Percentiles rank a stretch among this genome's conserved stretches.
Conservation (phyloP, 345 rosid species). For the Balakata baccata region DNA sequence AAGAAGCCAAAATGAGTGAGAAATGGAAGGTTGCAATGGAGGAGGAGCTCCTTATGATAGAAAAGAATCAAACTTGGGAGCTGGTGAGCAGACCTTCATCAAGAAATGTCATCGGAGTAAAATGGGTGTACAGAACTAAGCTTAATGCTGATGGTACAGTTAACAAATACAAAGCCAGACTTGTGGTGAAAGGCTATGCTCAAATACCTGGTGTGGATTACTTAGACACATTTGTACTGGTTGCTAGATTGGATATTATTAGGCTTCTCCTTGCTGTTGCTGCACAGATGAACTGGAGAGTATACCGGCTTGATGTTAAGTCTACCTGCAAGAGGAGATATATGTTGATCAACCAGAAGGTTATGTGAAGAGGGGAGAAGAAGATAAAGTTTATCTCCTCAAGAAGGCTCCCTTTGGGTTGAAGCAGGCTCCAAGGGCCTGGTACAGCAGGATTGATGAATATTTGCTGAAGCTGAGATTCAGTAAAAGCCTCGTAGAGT, state of each 20-base stretch:
- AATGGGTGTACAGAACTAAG: not conserved
- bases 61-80: not conserved
- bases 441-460: no score
- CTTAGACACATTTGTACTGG: not conserved
- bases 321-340: not conserved
- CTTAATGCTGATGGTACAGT: not conserved
- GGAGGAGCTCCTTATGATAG: not conserved
- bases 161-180: not conserved
- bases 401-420: not conserved
- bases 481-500: no score
- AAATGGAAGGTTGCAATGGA: not conserved
- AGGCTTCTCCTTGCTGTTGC: not conserved
- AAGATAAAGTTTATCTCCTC: not conserved
- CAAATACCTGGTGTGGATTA: not conserved
- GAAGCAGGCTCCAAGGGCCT: not conserved
- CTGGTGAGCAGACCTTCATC: not conserved
- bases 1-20: not conserved
- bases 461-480: no score
- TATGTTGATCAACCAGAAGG: no score
- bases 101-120: not conserved
- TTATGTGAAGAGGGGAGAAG: not conserved
- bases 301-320: not conserved
- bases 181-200: not conserved
- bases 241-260: not conserved
- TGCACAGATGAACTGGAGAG: not conserved